Evolutionary conservation across 2,329 filamentous ascomycete genomes (phyloP).

Genomic region (Clonostachys rosea): DNA sequence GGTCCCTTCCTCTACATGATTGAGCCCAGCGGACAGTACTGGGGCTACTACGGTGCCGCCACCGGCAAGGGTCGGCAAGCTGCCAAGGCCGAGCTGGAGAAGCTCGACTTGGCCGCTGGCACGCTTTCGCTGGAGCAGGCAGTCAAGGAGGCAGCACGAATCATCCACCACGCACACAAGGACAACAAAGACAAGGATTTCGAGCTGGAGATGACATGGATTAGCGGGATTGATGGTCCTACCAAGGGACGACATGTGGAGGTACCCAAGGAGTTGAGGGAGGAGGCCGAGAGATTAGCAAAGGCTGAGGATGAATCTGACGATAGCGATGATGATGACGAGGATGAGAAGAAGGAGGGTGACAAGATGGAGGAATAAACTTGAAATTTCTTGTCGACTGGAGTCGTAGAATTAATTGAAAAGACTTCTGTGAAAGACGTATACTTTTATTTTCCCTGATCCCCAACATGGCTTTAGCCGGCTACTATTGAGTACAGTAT

Average conservation of each 20-base stretch:
- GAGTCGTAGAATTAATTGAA: too few species aligned
- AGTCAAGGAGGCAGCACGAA: constrained; percentile 92
- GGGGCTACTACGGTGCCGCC: constrained; percentile 98
- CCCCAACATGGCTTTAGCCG: too few species aligned
- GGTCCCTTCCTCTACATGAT: constrained; percentile 98
- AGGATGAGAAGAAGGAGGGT: constrained; percentile 52
- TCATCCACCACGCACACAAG: constrained; percentile 96
- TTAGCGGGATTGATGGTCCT: constrained; percentile 77
- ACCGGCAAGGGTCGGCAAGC: constrained; percentile 96
- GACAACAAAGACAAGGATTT: constrained; percentile 99
- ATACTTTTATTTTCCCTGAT: too few species aligned
- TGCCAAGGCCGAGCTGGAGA: constrained; percentile 97
- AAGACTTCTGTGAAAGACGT: too few species aligned
- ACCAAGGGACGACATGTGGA: constrained; percentile 92
- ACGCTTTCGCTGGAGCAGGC: constrained; percentile 78
- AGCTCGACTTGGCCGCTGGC: constrained; percentile 79
- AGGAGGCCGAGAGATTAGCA: constrained; percentile 89
- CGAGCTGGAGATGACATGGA: constrained; percentile 99
- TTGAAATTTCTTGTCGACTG: not conserved
- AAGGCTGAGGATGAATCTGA: constrained; percentile 87
- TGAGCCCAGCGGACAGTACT: constrained; percentile 93
- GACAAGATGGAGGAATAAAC: constrained; percentile 88
- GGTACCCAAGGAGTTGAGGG: constrained; percentile 83
- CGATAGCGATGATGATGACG: constrained; percentile 67
- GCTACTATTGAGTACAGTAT: too few species aligned